A percentile compares a stretch with the other conserved stretches of the same genome.
Evolutionary conservation across 1,284 basidiomycete genomes (phyloP).

Genomic region (Heterobasidion annosum): DNA sequence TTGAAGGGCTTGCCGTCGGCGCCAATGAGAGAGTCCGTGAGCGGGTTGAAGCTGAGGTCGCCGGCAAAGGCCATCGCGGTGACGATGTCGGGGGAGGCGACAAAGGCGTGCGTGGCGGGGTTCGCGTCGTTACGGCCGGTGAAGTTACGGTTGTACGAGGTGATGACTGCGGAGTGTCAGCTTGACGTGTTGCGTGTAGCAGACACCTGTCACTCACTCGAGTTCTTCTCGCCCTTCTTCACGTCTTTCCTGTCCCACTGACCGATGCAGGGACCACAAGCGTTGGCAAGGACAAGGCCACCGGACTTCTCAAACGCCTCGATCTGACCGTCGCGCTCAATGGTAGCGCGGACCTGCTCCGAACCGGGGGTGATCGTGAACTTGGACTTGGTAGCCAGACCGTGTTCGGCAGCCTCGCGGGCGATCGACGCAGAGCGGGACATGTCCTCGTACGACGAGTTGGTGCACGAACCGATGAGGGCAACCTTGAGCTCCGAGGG

Average conservation of each 20-base stretch:
- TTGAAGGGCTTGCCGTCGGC: conserved; percentile 96
- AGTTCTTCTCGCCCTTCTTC: conserved; percentile 95
- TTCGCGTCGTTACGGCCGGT: conserved; percentile 99
- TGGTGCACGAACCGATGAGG: conserved; percentile 99
- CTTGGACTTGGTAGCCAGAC: conserved; percentile 84
- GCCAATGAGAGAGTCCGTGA: conserved; percentile 86
- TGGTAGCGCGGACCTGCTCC: conserved; percentile 97
- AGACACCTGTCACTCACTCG: conserved; percentile 40
- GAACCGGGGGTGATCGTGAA: conserved; percentile 99
- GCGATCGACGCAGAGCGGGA: conserved; percentile 94
- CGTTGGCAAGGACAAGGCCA: conserved; percentile 94
- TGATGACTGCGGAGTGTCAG: conserved; percentile 59
- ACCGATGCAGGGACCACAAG: conserved; percentile 98
- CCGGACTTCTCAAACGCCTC: conserved; percentile 81
- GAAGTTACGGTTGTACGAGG: conserved; percentile 99
- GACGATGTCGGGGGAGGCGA: conserved; percentile 96
- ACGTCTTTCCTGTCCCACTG: conserved; percentile 98
- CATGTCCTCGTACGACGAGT: conserved; percentile 99
- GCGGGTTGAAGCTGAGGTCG: conserved; percentile 92
- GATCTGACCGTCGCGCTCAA: conserved; percentile 93
- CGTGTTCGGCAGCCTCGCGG: conserved; percentile 80
- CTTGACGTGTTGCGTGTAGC: background rate
- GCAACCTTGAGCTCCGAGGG: conserved; percentile 95
- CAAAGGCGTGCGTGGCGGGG: conserved; percentile 98
- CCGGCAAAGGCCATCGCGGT: conserved; percentile 97